phyloP scores from a whole-genome alignment of 768 basidiomycete genomes.

The Hortiboletus campestris region DNA sequence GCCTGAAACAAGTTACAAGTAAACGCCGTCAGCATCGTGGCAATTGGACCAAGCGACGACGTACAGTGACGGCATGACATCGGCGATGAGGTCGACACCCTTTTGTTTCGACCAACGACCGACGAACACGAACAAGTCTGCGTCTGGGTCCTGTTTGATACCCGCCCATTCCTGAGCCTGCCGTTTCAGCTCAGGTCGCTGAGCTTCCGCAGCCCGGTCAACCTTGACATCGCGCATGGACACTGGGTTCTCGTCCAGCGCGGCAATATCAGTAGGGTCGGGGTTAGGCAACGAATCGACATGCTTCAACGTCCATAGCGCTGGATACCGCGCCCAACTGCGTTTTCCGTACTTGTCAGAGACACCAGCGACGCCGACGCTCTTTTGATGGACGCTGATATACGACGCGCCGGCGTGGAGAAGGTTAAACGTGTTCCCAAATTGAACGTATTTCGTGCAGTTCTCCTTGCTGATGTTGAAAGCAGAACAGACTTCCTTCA shows the following conservation, averaged over 20 bases:
- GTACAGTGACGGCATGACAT: constrained; percentile 87
- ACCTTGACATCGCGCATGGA: constrained; percentile 71
- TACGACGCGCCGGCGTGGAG: constrained; percentile 91
- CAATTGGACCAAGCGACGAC: constrained; percentile 26
- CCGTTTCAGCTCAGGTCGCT: constrained; percentile 85
- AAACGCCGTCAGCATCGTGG: background rate
- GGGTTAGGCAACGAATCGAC: constrained; percentile 96
- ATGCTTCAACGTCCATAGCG: constrained; percentile 92
- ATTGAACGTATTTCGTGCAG: constrained; percentile 96
- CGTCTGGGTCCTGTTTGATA: constrained; percentile 85
- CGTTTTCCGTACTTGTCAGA: constrained; percentile 98
- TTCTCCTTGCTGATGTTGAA: constrained; percentile 97
- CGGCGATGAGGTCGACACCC: constrained; percentile 95
- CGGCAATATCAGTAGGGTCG: constrained; percentile 92
- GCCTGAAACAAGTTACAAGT: constrained; percentile 36
- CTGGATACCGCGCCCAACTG: constrained; percentile 94
- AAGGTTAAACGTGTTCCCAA: constrained; percentile 96
- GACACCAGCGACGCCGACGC: constrained; percentile 91
- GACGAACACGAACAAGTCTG: constrained; percentile 93
- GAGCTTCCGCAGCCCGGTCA: constrained; percentile 81
- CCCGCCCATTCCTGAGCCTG: constrained; percentile 96
- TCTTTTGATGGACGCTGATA: constrained; percentile 91
- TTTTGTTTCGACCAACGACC: constrained; percentile 99
- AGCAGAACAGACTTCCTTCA: constrained; percentile 97
- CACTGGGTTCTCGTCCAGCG: constrained; percentile 77